Base-by-base conservation (phyloP, 2,329 filamentous ascomycete species). In the Rugonectria rugulosa region DNA sequence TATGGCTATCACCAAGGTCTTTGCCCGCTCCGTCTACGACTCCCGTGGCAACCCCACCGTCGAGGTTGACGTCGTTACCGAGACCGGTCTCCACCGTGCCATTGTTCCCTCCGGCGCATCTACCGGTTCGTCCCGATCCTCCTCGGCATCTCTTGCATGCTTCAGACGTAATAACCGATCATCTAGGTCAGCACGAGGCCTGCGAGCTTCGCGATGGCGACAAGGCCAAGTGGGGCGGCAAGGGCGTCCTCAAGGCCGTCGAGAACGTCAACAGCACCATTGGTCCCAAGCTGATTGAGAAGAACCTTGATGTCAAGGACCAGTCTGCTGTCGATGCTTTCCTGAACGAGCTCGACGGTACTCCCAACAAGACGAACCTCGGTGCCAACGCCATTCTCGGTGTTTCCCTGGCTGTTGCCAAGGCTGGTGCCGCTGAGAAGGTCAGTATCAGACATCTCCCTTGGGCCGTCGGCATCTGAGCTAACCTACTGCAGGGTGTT, bases 31-130 rank as follows among this genome's bases (percentile, higher is more conserved):
- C 74, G 92, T 99, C 83, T 99, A 94, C 87, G 95, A 99, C 87
- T 98, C 95, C 78, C 94, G 95, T 76, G 87, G 87, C 77, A 99
- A 99, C 88, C 95, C 95, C 73, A 99, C 95, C 75, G 94, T 97
- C 74, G 94, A 98, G 86, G 94, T 98, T 72, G 94, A 97, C 77
- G 87, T 97, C 70, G 90, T 96, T 81, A 97, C 93, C 70, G 92
- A 96, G 83, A 96, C 90, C 71, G 94, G 94, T 74, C 88, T 98
- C 63, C 93, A 97, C 88, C 92, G 94, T 75, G 93, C 94, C 76
- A 97, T 97, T 76, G 94, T 98, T 63, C 94, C 94, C 72, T 97
- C 93, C 66, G 94, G 94, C 77, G 94, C 94, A 72, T 97, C 94
- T 70, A 97, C 93, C 72, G 92, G 90, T 93, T 77, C 74, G 88